phyloP scores from a whole-genome alignment of 2,329 filamentous ascomycete species.

The Pyrenophora graminea region DNA sequence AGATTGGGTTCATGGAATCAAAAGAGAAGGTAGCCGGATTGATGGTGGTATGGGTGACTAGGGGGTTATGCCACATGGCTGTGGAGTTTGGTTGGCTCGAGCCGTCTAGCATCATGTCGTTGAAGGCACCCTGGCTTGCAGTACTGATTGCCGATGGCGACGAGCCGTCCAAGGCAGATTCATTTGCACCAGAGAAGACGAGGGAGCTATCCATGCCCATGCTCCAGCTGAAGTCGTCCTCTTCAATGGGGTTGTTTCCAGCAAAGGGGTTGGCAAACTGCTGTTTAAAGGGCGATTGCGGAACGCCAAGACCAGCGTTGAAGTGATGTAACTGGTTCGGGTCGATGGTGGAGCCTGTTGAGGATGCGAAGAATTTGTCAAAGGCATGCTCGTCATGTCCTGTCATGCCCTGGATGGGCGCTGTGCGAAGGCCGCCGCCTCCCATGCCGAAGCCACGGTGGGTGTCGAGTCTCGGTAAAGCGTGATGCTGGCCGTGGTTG shows the following conservation, averaged over 20 bases:
- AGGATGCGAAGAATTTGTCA: slow-evolving; percentile 69
- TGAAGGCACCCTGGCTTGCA: slow-evolving; percentile 87
- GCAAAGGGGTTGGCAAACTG: slow-evolving; percentile 57
- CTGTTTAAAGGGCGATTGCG: slow-evolving; percentile 53
- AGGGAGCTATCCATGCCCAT: slow-evolving; percentile 76
- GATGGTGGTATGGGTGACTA: slow-evolving; percentile 71
- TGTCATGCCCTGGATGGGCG: slow-evolving; percentile 60
- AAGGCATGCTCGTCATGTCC: slow-evolving; percentile 66
- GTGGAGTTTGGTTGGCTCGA: slow-evolving; percentile 47
- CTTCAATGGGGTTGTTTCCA: slow-evolving; percentile 63
- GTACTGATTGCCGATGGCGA: slow-evolving; percentile 96
- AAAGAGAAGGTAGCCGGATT: slow-evolving; percentile 70
- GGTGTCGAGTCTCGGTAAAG: slow-evolving; percentile 82
- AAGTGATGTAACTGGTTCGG: slow-evolving; percentile 82
- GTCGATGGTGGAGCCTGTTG: slow-evolving; percentile 62
- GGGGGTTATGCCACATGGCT: slow-evolving; percentile 46
- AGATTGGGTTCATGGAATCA: slow-evolving; percentile 73
- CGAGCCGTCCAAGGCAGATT: slow-evolving; percentile 86
- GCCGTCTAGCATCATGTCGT: slow-evolving; percentile 88
- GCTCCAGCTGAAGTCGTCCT: slow-evolving; percentile 86
- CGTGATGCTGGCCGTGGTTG: slow-evolving; percentile 68
- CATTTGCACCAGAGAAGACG: slow-evolving; percentile 60
- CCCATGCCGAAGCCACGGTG: slow-evolving; percentile 70
- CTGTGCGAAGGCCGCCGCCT: slow-evolving; percentile 75
- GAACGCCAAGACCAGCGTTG: slow-evolving; percentile 70